Conservation (phyloP, 352 stramenopile species). For the Phytophthora sp. region DNA sequence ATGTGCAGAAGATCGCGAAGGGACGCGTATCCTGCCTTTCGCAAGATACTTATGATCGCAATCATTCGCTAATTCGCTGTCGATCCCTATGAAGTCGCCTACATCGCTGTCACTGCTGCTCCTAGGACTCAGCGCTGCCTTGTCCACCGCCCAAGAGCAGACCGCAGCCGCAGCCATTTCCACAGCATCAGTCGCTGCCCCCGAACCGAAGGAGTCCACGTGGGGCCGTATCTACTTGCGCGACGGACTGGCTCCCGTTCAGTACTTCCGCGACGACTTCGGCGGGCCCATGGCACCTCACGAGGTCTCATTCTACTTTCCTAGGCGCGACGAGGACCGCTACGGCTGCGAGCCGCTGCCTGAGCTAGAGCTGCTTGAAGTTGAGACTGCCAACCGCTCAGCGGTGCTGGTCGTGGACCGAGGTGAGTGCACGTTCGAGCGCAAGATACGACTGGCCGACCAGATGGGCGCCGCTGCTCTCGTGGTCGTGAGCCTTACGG, state of each 20-base stretch:
- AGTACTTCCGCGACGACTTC: slow-evolving; percentile 76
- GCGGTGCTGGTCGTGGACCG: slow-evolving; percentile 61
- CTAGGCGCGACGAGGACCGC: slow-evolving; percentile 36
- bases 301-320: slow-evolving; percentile 61
- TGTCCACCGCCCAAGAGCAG: too few species aligned
- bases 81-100: too few species aligned
- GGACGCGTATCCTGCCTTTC: too few species aligned
- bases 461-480: slow-evolving; percentile 54
- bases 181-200: neutral
- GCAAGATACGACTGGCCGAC: slow-evolving; percentile 58
- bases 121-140: too few species aligned
- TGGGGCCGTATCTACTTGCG: slow-evolving; percentile 80
- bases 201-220: slow-evolving; percentile 3
- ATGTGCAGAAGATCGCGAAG: too few species aligned
- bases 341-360: slow-evolving; percentile 54
- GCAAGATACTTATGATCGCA: too few species aligned
- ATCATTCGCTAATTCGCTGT: too few species aligned
- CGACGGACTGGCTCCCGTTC: slow-evolving; percentile 63
- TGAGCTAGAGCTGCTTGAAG: slow-evolving; percentile 31
- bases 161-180: too few species aligned
- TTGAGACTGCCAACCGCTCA: slow-evolving; percentile 43
- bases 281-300: slow-evolving; percentile 44
- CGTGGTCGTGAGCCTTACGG: slow-evolving; percentile 54
- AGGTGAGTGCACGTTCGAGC: slow-evolving; percentile 70
- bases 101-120: too few species aligned